These are phyloP conservation scores for Thuja plicata DNA, from an alignment of 83 land plant species.

Conservation along the genomic window DNA sequence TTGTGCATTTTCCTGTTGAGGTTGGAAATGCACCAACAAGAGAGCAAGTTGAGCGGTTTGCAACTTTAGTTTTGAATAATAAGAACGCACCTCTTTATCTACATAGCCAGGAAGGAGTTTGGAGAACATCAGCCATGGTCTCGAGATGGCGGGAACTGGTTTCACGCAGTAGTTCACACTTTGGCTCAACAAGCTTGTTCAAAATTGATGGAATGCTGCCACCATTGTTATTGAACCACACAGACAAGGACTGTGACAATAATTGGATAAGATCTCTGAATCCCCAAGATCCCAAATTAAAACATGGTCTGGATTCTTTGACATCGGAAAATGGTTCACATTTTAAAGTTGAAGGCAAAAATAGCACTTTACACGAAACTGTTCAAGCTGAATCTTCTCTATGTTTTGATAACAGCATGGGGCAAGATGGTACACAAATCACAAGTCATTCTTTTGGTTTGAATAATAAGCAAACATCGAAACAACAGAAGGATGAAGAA, in stretches of 20 bases:
- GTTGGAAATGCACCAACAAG: slow-evolving; percentile 71
- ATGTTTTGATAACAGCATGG: slow-evolving; percentile 5
- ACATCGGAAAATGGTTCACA: slow-evolving; percentile 6
- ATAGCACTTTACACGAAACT: not conserved
- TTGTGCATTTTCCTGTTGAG: slow-evolving; percentile 76
- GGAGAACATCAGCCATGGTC: slow-evolving; percentile 91
- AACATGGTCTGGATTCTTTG: not conserved
- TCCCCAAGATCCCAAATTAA: not conserved
- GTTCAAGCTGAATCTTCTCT: slow-evolving; percentile 8
- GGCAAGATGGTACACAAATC: not conserved
- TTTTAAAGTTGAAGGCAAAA: not conserved
- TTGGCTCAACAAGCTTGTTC: not conserved
- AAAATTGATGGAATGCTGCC: slow-evolving; percentile 3
- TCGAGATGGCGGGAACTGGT: slow-evolving; percentile 90
- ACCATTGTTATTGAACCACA: not conserved
- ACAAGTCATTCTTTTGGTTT: not conserved
- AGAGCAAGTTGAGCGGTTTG: slow-evolving; percentile 89
- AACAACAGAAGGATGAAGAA: not conserved
- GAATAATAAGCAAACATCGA: not conserved
- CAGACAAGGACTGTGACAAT: not conserved
- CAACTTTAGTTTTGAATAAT: slow-evolving; percentile 62
- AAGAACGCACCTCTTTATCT: slow-evolving; percentile 68
- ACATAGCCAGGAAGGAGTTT: slow-evolving; percentile 82
- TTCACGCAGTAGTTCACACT: slow-evolving; percentile 27
- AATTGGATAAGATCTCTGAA: not conserved